Percentiles rank a stretch among this genome's conserved stretches.
These are phyloP conservation scores for Paramecium bursaria DNA, from an alignment of 73 alveolate species.

Conservation along the genomic window DNA sequence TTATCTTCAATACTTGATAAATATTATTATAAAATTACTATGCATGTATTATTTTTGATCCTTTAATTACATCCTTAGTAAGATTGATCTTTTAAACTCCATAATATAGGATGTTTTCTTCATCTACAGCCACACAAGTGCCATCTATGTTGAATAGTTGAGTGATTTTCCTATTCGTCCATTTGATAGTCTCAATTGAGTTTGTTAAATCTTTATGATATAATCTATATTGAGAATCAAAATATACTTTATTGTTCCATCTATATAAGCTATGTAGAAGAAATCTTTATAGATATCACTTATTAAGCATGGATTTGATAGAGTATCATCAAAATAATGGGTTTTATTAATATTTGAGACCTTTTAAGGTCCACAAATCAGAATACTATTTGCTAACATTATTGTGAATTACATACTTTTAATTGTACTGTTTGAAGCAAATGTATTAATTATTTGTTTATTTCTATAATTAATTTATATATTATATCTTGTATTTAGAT, in stretches of 20 bases:
- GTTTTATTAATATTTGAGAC: neutral
- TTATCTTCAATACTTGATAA: too few species aligned
- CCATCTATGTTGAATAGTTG: too few species aligned
- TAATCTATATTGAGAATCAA: neutral
- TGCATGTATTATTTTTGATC: too few species aligned
- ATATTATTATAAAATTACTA: too few species aligned
- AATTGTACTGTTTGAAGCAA: neutral
- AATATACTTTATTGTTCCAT: constrained; percentile 1
- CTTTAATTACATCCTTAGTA: too few species aligned
- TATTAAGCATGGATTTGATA: neutral
- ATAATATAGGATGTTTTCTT: too few species aligned
- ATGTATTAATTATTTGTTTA: neutral
- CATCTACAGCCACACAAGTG: too few species aligned
- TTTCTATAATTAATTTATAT: neutral
- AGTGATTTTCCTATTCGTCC: too few species aligned
- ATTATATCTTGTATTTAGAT: neutral
- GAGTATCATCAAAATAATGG: constrained; percentile 17
- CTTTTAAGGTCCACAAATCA: constrained; percentile 49
- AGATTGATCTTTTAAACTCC: too few species aligned
- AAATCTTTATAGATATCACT: neutral
- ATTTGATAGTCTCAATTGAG: constrained; percentile 11
- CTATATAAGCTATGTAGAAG: constrained; percentile 19
- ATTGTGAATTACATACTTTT: constrained; percentile 6
- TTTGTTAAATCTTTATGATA: constrained; percentile 40
- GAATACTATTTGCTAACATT: constrained; percentile 21